Evolutionary conservation across 2,329 filamentous ascomycete genomes (phyloP), one percentile per base, ranked within the genome.

Genomic region (Paramyrothecium roridum): DNA sequence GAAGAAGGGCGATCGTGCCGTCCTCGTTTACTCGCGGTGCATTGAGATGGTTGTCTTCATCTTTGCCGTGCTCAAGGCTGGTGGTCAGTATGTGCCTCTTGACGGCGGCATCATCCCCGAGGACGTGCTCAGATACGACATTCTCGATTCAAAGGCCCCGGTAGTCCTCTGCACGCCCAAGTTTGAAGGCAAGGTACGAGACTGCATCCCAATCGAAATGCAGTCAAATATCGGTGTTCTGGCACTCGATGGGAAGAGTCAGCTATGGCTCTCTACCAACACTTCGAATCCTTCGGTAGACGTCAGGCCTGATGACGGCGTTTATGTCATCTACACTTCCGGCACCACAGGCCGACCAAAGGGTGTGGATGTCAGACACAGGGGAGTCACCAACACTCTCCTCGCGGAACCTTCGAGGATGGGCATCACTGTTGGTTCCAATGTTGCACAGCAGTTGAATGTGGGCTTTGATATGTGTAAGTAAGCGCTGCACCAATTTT

Each of bases 381-480:
- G 50, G 30, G 54, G 54, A 48, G 53, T 57, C 12, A 50, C 53
- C 19, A 57, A 57, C 50, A 50, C 48, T 23, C 50, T 57, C n/a
- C 53, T 57, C n/a, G 52, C 71, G 21, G 67, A 73, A 26, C 77
- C 78, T 2, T 76, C 73, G 20, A 74, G 71, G 53, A 65, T 82
- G 7, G 74, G 72, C 3, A 80, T 81, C 19, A 40, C 33, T 8
- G 46, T 50, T 8, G 78, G 79, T 13, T 76, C 70, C 2, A 72
- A 73, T 16, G 79, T 82, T 3, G 77, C 72, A 1, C 78, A 80
- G 54, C 68, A 80, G 16, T 65, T 81, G 26, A 81, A 76, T 53
- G 73, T 82, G 33, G 74, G 74, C 13, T 82, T 81, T 56, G 79
- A 81, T 54, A 80, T 82, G 77, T 76, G 78, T 78, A 69, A 59